Evolutionary conservation across 306 rosid species (phyloP).

Genomic region (Prunus kanzakura): DNA sequence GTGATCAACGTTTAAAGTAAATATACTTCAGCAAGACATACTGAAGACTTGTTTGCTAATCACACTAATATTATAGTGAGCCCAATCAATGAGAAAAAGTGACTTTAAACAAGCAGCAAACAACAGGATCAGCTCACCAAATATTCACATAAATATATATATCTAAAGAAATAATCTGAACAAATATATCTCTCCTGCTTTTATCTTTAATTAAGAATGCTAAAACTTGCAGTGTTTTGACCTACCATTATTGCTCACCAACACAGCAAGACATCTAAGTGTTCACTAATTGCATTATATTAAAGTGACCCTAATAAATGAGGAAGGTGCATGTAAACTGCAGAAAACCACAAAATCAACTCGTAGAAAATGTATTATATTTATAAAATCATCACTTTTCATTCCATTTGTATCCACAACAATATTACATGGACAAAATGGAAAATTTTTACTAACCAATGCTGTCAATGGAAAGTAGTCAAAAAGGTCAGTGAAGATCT

Average conservation of each 20-base stretch:
- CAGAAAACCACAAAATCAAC: not conserved
- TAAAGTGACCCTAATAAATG: not conserved
- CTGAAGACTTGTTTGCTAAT: constrained; percentile 15
- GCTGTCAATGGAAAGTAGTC: constrained; percentile 98
- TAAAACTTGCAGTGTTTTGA: not conserved
- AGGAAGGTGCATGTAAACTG: not conserved
- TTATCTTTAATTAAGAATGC: not conserved
- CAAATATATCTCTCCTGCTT: constrained; percentile 6
- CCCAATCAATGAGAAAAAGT: not conserved
- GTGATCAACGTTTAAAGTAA: constrained; percentile 7
- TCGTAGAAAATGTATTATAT: not conserved
- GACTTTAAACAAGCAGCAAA: not conserved
- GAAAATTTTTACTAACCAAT: constrained; percentile 63
- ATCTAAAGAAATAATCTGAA: not conserved
- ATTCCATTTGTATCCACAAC: not conserved
- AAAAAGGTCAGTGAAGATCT: constrained; percentile 95
- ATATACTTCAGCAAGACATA: not conserved
- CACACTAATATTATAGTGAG: constrained; percentile 17
- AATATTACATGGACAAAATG: not conserved
- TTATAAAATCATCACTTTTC: not conserved
- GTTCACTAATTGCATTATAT: not conserved
- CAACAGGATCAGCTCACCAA: not conserved
- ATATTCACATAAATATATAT: no score
- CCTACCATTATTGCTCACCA: not conserved
- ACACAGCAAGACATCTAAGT: not conserved